Base-by-base conservation (phyloP, 2,329 filamentous ascomycete species). In the Tolypocladium inflatum region DNA sequence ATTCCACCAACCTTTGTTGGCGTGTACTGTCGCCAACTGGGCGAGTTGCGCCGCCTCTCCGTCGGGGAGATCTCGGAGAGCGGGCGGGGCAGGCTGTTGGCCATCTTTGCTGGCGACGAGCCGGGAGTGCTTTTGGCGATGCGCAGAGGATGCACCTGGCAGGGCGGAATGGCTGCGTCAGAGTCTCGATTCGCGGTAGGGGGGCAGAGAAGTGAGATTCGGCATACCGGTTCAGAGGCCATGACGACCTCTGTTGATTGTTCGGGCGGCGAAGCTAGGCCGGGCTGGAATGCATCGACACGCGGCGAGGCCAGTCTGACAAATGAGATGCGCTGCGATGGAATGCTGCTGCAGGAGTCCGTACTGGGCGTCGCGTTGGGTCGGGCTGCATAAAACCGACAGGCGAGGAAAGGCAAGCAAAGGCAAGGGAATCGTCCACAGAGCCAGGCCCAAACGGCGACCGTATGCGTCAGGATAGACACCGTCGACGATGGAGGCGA, bases 61-160 rank as follows among this genome's bases (percentile, higher is more conserved):
- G 89, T 89, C 56, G 89, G 89, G 65, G 89, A 90, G 69, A 99
- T 86, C 77, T 99, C 94, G 61, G 91, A 89, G 63, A 99, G 82
- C 59, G 94, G 89, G 66, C 89, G 86, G 69, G 87, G 83, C 57
- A 81, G 75, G 67, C 81, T 79, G 70, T 77, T 80, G 57, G 77
- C 70, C 78, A 83, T 82, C 73, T 87, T 92, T 67, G 77, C 74
- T 51, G 88, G 84, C 60, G 87, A 86, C 57, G 80, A 71, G 61
- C 73, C 76, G 55, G 81, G 78, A 58, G 78, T 82, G 67, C 75
- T 82, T 76, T 91, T 92, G 74, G 86, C 87, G 68, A 93, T 90
- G 75, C 88, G 87, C 76, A 93, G 76, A 68, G 89, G 89, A 73
- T 88, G 85, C 66, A 90, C 85, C 86, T 90, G 43, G 55, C 56